Evolutionary conservation across 176 grass and related monocot genomes (phyloP).

Genomic region (Carex cristatella): DNA sequence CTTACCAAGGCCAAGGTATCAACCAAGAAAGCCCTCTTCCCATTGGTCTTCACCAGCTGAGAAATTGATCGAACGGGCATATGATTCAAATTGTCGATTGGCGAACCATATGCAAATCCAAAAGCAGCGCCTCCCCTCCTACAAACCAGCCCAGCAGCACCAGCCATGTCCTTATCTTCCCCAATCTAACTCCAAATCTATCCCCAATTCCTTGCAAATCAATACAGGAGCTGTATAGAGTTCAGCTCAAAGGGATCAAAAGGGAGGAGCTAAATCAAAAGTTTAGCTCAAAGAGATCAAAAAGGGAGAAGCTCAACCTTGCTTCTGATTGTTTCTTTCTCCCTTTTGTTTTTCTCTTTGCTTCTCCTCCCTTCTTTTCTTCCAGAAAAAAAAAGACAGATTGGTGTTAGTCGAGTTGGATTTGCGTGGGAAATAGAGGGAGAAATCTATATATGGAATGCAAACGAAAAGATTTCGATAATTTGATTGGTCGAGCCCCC

Average conservation of each 20-base stretch:
- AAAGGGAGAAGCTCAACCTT: not conserved
- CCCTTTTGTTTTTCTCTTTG: not conserved
- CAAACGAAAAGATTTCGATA: not conserved
- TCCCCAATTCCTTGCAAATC: not conserved
- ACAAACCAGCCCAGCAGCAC: conserved; percentile 20
- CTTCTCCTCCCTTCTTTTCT: not conserved
- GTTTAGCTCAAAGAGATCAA: conserved; percentile 6
- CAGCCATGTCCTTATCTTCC: not conserved
- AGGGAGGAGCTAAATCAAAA: conserved; percentile 2
- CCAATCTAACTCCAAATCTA: conserved; percentile 17
- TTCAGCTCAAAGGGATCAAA: conserved; percentile 10
- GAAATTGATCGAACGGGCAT: conserved; percentile 38
- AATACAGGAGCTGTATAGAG: not conserved
- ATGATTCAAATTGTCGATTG: conserved; percentile 24
- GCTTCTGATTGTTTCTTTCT: not conserved
- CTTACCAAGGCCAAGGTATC: conserved; percentile 83
- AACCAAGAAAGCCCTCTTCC: conserved; percentile 70
- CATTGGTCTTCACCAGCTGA: conserved; percentile 90
- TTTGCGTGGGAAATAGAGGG: conserved; percentile 22
- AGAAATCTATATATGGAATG: conserved; percentile 19
- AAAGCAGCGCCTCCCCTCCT: conserved; percentile 7
- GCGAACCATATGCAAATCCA: conserved; percentile 16
- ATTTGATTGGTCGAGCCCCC: conserved; percentile 2
- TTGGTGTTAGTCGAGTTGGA: conserved; percentile 7
- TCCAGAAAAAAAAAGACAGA: not conserved